These are phyloP conservation scores for Paraphoma sp. DNA, from an alignment of 2,329 filamentous ascomycete genomes.

Conservation along the genomic window DNA sequence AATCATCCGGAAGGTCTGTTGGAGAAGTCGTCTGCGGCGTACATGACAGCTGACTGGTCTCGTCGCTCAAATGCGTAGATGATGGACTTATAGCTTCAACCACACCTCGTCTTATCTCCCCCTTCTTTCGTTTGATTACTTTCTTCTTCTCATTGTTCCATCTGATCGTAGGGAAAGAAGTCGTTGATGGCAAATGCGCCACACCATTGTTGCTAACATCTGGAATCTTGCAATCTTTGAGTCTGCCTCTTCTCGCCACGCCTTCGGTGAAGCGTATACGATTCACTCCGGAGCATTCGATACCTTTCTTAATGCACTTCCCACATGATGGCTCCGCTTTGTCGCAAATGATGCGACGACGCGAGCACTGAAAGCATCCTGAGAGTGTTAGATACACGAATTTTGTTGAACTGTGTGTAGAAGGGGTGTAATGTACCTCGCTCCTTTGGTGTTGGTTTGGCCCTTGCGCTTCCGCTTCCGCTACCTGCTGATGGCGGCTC, in stretches of 20 bases:
- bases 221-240: conserved; percentile 22
- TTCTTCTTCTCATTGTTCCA: conserved; percentile 1
- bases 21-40: neutral
- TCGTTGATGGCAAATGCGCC: neutral
- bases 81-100: neutral
- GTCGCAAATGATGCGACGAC: conserved; percentile 50
- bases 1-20: neutral
- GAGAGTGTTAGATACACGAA: neutral
- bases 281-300: conserved; percentile 50
- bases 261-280: conserved; percentile 47
- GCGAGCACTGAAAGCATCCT: conserved; percentile 50
- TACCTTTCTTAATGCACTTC: conserved; percentile 49
- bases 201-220: neutral
- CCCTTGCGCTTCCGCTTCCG: neutral
- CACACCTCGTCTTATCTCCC: neutral
- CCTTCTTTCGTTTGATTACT: neutral
- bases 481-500: neutral
- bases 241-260: conserved; percentile 26
- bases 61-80: neutral
- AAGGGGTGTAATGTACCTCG: neutral
- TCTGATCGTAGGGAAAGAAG: conserved; percentile 1
- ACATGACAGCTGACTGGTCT: neutral
- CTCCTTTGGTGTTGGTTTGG: conserved; percentile 5
- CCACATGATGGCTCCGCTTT: conserved; percentile 48
- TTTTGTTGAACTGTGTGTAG: neutral